Conservation (phyloP, 2,329 filamentous ascomycete species). For the Aspergillus sp. region DNA sequence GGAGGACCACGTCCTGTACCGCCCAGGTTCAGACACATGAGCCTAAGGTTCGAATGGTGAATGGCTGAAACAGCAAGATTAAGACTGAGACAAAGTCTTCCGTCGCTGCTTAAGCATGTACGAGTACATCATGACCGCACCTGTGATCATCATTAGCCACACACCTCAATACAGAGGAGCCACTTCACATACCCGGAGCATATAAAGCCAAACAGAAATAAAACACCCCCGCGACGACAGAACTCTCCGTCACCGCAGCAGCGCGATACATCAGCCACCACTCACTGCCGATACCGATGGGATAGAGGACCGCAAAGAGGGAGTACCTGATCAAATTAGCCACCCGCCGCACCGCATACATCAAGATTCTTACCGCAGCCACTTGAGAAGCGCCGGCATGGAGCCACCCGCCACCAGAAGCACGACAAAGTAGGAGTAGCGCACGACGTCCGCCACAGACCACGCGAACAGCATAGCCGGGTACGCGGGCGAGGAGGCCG, state of each 20-base stretch:
- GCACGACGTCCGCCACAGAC: slow-evolving; percentile 25
- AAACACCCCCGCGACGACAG: slow-evolving; percentile 15
- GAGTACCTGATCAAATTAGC: slow-evolving; percentile 20
- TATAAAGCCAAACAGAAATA: slow-evolving; percentile 28
- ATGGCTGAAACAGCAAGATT: neutral
- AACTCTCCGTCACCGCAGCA: slow-evolving; percentile 9
- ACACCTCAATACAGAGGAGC: neutral
- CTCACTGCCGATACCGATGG: slow-evolving; percentile 26
- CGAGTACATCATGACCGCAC: slow-evolving; percentile 30
- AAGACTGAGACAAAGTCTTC: slow-evolving; percentile 18
- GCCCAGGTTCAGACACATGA: neutral
- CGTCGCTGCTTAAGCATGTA: slow-evolving; percentile 29
- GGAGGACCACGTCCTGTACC: too few species aligned
- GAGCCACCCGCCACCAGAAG: slow-evolving; percentile 16
- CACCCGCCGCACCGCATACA: neutral
- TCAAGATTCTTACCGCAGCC: slow-evolving; percentile 20
- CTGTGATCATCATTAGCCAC: slow-evolving; percentile 8
- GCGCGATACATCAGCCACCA: slow-evolving; percentile 30
- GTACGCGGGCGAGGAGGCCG: slow-evolving; percentile 18
- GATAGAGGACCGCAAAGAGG: slow-evolving; percentile 27
- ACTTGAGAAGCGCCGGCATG: slow-evolving; percentile 17
- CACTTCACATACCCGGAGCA: slow-evolving; percentile 21
- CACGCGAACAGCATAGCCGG: slow-evolving; percentile 26
- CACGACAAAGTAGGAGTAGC: slow-evolving; percentile 25
- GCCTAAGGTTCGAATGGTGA: too few species aligned